phyloP scores from a whole-genome alignment of 75 land plant genomes.

The Pinus tabuliformis region DNA sequence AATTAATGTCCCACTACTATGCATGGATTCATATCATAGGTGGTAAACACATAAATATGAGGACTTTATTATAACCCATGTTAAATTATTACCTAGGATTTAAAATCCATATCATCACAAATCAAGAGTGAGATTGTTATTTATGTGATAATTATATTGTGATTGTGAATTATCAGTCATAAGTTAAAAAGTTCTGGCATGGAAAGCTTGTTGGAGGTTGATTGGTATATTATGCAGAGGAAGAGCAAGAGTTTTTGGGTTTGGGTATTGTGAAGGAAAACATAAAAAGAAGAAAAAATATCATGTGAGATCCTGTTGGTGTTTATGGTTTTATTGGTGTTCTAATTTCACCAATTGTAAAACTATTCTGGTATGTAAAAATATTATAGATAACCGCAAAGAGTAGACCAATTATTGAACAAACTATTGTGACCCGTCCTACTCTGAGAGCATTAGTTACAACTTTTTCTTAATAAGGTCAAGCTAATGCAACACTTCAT shows the following conservation, averaged over 20 bases:
- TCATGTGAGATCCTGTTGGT: too few species aligned
- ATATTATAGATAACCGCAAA: too few species aligned
- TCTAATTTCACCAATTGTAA: too few species aligned
- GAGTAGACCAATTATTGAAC: too few species aligned
- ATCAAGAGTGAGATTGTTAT: conserved; percentile 4
- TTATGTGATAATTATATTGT: neutral
- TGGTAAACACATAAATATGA: neutral
- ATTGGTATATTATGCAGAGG: neutral
- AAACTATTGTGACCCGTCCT: too few species aligned
- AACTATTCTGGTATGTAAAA: too few species aligned
- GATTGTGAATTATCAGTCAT: neutral
- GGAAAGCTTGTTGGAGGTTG: neutral
- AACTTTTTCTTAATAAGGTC: too few species aligned
- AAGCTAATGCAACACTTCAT: too few species aligned
- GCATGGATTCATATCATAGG: neutral
- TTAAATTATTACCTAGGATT: neutral
- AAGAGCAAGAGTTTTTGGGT: neutral
- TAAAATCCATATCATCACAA: neutral
- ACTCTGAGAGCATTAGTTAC: too few species aligned
- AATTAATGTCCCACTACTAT: neutral
- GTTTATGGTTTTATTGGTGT: too few species aligned
- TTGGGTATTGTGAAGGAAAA: conserved; percentile 6
- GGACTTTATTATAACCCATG: too few species aligned
- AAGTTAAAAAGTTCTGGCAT: neutral
- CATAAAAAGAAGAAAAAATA: neutral